Base-by-base conservation (phyloP, 2,329 filamentous ascomycete genomes). In the Samsoniella hepiali region DNA sequence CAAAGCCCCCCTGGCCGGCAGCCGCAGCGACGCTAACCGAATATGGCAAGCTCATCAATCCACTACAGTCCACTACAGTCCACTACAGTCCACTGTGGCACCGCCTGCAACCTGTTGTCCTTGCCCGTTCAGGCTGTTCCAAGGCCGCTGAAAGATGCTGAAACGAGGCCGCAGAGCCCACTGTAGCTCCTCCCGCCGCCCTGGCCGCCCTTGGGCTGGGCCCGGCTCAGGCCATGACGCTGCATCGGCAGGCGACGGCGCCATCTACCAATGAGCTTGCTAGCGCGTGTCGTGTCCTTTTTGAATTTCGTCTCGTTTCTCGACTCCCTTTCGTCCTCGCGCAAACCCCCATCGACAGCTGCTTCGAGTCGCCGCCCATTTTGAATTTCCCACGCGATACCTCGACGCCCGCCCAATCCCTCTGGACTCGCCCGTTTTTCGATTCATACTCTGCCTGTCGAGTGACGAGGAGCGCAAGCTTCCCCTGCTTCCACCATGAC, bases 401-500 rank as follows among this genome's bases (percentile, higher is more conserved):
- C 27, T 42, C 40, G n/a, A 42, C 36, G 22, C 4, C 32, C n/a
- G 9, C 15, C 17, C 36, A 17, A 44, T 5, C 42, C 31, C 13
- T 50, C 32, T 47, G 32, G 49, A 17, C 49, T 60, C 38, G 47
- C 27, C 6, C 57, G 34, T 8, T 49, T 49, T 49, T 49, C 17
- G 13, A 13, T 50, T 15, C 38, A 57, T 57, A 32, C 8, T 27
- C 38, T 47, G 44, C 27, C 6, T 51, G 8, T 36, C 42, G 29
- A 56, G 60, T 56, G 27, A 49, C 58, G 17, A 55, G 54, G 15
- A 59, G 55, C 49, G 42, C 54, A 51, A 51, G 57, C 57, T 59
- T 50, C 50, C 62, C 56, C 29, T 27, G 42, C 62, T 40, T 44
- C 59, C 64, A 69, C 68, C 68, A 84, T 82, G 81, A 69, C 75